A percentile compares a stretch with the other conserved stretches of the same genome.
Conservation (phyloP, 768 basidiomycete species). For the Megacollybia marginata region DNA sequence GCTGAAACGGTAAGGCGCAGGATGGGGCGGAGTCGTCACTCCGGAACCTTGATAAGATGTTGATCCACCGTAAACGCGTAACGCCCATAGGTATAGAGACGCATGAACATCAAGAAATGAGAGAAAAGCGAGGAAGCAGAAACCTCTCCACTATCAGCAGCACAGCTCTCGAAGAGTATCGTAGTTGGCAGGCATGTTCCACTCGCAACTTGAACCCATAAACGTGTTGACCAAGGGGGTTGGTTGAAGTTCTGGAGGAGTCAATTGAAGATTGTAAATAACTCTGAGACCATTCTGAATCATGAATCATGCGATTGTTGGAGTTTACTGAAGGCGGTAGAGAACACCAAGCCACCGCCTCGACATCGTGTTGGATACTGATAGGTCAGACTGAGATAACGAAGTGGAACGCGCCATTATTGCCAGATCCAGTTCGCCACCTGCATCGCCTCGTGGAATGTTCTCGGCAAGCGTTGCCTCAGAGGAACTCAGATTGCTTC, state of each 20-base stretch:
- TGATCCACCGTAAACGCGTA: slow-evolving; percentile 60
- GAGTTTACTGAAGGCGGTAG: slow-evolving; percentile 34
- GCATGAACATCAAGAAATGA: neutral
- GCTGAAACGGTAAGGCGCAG: slow-evolving; percentile 40
- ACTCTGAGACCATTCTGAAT: slow-evolving; percentile 46
- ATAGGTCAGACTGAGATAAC: neutral
- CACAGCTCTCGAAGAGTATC: slow-evolving; percentile 40
- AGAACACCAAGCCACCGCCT: slow-evolving; percentile 44
- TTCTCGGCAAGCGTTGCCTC: too few relatives aligned
- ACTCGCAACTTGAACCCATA: slow-evolving; percentile 31
- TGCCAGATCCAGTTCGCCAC: slow-evolving; percentile 41
- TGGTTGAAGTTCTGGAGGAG: slow-evolving; percentile 28
- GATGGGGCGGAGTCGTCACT: slow-evolving; percentile 47
- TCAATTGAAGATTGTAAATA: neutral
- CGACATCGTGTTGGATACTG: neutral
- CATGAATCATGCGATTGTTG: slow-evolving; percentile 41
- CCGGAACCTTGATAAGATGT: slow-evolving; percentile 62
- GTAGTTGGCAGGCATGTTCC: slow-evolving; percentile 56
- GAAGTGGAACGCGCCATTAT: slow-evolving; percentile 18
- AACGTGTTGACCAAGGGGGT: slow-evolving; percentile 12
- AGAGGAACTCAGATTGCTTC: slow-evolving; percentile 48
- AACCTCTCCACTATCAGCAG: slow-evolving; percentile 45
- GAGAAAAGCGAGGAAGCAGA: slow-evolving; percentile 4
- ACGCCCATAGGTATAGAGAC: slow-evolving; percentile 48
- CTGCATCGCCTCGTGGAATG: slow-evolving; percentile 42